phyloP scores from a whole-genome alignment of 1,139 yeast species.

The Geotrichum candidum region DNA sequence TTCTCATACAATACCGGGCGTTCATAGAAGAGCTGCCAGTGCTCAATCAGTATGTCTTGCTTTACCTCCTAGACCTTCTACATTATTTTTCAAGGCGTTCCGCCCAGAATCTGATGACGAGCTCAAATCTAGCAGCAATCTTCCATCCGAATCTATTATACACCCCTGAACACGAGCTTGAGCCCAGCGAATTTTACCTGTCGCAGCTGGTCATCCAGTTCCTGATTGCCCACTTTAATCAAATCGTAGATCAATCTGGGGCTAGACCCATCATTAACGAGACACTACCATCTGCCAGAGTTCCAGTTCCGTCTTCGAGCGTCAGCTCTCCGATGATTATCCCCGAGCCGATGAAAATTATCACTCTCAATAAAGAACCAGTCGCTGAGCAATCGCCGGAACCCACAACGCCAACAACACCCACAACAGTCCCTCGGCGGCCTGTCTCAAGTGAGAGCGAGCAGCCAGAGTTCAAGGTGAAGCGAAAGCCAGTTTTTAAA shows the following conservation, averaged over 20 bases:
- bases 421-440: background rate
- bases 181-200: background rate
- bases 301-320: background rate
- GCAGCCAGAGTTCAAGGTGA: background rate
- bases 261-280: background rate
- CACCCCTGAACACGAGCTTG: background rate
- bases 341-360: background rate
- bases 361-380: background rate
- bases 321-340: background rate
- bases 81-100: background rate
- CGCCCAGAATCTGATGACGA: background rate
- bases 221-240: background rate
- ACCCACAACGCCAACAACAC: background rate
- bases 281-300: background rate
- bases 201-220: background rate
- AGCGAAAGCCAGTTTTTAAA: background rate
- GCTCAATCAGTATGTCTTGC: background rate
- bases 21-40: background rate
- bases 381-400: background rate
- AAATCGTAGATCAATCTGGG: background rate
- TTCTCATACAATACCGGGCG: background rate
- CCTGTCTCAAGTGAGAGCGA: background rate
- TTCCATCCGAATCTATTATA: background rate
- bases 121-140: background rate
- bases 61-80: background rate